These are phyloP conservation scores for Fagus sylvatica DNA, from an alignment of 306 rosid species.

Conservation along the genomic window DNA sequence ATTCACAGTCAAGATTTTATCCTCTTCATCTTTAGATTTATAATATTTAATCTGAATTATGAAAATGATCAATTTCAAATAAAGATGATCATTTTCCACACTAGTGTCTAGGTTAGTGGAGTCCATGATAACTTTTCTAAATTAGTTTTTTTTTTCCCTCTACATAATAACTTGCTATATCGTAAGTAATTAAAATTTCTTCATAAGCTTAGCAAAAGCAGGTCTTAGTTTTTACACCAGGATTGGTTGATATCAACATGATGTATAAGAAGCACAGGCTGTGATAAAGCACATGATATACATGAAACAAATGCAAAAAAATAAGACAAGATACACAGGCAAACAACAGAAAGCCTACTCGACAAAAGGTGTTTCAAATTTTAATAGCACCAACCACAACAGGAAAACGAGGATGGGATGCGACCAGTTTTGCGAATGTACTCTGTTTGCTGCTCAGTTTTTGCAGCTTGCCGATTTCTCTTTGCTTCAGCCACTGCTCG, in stretches of 20 bases:
- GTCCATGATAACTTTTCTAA: background rate
- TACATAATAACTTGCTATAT: background rate
- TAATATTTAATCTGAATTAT: too few relatives aligned
- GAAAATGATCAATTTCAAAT: too few relatives aligned
- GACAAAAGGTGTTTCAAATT: background rate
- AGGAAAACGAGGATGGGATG: conserved; percentile 65
- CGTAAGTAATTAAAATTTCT: background rate
- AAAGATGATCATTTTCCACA: too few relatives aligned
- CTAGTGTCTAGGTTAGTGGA: background rate
- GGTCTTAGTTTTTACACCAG: conserved; percentile 6
- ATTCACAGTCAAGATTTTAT: too few relatives aligned
- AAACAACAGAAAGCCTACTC: background rate
- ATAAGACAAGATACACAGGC: background rate
- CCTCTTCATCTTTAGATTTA: too few relatives aligned
- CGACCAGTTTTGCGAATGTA: conserved; percentile 80
- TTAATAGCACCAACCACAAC: conserved; percentile 73
- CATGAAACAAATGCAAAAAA: background rate
- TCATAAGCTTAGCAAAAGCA: background rate
- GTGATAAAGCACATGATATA: background rate
- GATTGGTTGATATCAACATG: conserved; percentile 1
- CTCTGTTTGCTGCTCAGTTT: conserved; percentile 76
- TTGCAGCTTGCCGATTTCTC: conserved; percentile 68
- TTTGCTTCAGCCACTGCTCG: conserved; percentile 78
- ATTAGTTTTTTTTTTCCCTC: background rate
- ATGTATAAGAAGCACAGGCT: background rate